These are phyloP conservation scores for Podosphaera fusca DNA, from an alignment of 2,329 filamentous ascomycete species.

Conservation along the genomic window DNA sequence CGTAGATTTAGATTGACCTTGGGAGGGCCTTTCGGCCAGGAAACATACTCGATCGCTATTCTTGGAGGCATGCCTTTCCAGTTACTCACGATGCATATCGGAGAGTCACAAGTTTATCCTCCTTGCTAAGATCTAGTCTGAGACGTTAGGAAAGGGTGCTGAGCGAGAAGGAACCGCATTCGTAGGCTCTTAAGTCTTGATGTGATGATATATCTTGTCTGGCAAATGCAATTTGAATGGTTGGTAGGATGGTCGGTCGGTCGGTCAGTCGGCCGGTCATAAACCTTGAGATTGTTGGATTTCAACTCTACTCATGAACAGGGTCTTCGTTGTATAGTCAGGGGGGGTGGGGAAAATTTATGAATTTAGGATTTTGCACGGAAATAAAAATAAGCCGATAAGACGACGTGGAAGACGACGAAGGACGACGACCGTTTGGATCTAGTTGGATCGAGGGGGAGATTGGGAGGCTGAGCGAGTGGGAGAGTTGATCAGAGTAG, in stretches of 20 bases:
- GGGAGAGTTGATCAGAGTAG: neutral
- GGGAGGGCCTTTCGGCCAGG: neutral
- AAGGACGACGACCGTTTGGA: neutral
- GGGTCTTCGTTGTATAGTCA: neutral
- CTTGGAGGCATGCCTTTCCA: neutral
- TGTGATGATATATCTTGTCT: neutral
- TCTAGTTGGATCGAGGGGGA: neutral
- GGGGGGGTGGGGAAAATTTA: neutral
- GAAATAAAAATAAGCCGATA: neutral
- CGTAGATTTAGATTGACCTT: neutral
- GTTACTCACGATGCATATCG: neutral
- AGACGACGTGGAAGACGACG: neutral
- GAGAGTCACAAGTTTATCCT: neutral
- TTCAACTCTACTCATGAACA: neutral
- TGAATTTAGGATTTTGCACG: neutral
- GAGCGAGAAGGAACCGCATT: neutral
- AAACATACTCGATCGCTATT: neutral
- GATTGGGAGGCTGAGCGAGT: neutral
- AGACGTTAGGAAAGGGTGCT: neutral
- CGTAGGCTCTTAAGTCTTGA: neutral
- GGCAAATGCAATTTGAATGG: neutral
- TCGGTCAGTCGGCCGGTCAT: neutral
- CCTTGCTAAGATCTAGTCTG: neutral
- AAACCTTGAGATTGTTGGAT: neutral
- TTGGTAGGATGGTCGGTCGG: neutral